Percentiles rank a stretch among this genome's conserved stretches.
These are phyloP conservation scores for Corchorus olitorius DNA, from an alignment of 345 rosid species.

Conservation along the genomic window DNA sequence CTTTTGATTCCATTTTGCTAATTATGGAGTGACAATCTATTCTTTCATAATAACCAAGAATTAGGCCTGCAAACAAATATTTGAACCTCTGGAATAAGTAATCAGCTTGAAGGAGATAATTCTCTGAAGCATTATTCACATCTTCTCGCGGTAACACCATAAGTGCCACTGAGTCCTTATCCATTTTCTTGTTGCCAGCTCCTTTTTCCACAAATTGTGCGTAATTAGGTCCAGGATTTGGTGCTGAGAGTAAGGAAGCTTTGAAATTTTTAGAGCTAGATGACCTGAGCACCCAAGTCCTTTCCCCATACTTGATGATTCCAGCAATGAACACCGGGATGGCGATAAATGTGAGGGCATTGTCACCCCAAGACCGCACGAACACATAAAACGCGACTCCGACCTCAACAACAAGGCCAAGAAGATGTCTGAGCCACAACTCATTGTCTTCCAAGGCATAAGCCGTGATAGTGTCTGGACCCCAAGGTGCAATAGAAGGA, in stretches of 20 bases:
- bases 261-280: constrained; percentile 38
- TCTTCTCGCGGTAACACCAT: not conserved
- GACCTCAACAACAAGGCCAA: constrained; percentile 31
- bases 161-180: not conserved
- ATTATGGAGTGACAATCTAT: constrained; percentile 24
- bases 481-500: constrained; percentile 46
- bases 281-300: constrained; percentile 39
- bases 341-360: not conserved
- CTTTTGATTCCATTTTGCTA: not conserved
- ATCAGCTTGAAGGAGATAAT: constrained; percentile 21
- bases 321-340: constrained; percentile 30
- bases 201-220: not conserved
- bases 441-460: constrained; percentile 45
- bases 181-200: too few species aligned
- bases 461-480: constrained; percentile 49
- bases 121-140: not conserved
- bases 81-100: constrained; percentile 28
- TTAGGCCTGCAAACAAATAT: constrained; percentile 28
- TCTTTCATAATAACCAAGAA: constrained; percentile 26
- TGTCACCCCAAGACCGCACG: constrained; percentile 12
- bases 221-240: not conserved
- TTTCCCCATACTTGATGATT: constrained; percentile 48
- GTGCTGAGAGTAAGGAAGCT: constrained; percentile 19
- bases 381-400: constrained; percentile 31
- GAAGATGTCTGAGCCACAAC: constrained; percentile 38